Conservation (phyloP, 345 rosid genomes). For the Eucalyptus viminalis region DNA sequence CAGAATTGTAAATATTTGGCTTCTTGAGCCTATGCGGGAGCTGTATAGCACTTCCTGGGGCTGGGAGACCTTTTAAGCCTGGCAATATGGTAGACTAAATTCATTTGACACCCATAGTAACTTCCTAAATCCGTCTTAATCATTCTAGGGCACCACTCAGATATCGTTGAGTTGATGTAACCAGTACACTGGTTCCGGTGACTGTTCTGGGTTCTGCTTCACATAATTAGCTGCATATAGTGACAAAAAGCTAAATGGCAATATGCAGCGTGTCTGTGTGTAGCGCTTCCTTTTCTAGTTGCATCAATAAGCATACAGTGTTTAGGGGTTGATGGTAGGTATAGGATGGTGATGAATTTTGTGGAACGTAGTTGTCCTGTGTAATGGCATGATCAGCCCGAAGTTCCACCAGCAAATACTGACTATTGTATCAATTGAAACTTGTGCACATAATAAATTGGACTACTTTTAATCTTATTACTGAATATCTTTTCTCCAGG, state of each 20-base stretch:
- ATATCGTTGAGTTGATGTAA: neutral
- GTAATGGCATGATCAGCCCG: neutral
- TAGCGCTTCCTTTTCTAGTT: neutral
- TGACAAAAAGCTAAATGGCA: neutral
- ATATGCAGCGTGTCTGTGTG: neutral
- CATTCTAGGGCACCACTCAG: neutral
- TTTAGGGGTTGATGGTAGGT: neutral
- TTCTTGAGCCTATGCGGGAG: neutral
- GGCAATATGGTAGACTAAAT: neutral
- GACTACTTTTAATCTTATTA: neutral
- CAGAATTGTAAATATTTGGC: neutral
- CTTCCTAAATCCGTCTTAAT: neutral
- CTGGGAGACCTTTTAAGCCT: neutral
- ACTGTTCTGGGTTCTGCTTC: neutral
- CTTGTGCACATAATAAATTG: neutral
- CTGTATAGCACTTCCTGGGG: neutral
- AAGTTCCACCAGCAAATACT: neutral
- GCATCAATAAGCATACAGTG: neutral
- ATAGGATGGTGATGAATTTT: neutral
- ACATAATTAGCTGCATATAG: neutral
- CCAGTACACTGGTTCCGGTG: neutral
- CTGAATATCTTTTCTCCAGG: constrained; percentile 26
- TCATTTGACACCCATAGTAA: neutral
- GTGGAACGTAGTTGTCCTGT: neutral
- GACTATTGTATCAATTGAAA: neutral